phyloP scores from a whole-genome alignment of 768 basidiomycete genomes.

The Phanerochaete carnosa region DNA sequence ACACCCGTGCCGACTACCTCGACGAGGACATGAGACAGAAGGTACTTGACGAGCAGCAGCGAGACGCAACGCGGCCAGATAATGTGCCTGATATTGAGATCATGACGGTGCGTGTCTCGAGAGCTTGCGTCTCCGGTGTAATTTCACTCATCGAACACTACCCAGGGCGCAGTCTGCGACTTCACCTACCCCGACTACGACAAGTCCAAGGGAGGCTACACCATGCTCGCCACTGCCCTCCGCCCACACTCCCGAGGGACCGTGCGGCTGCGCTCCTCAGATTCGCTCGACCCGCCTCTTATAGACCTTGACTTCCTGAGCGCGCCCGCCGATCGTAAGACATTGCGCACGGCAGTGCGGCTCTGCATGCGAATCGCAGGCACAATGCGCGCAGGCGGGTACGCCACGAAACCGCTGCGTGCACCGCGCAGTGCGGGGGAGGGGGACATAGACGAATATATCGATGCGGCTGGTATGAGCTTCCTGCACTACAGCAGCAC shows the following conservation, averaged over 20 bases:
- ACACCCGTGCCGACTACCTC: not conserved
- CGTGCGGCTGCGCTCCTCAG: conserved; percentile 2
- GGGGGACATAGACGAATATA: conserved; percentile 13
- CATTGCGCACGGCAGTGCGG: not conserved
- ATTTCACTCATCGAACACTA: not conserved
- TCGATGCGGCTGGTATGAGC: conserved; percentile 2
- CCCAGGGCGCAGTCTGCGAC: not conserved
- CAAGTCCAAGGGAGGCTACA: not conserved
- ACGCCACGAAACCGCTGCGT: not conserved
- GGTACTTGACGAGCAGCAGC: not conserved
- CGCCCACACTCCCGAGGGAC: not conserved
- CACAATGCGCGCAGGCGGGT: not conserved
- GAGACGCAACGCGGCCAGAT: not conserved
- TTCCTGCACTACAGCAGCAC: conserved; percentile 29
- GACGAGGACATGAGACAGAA: not conserved
- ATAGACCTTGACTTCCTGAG: not conserved
- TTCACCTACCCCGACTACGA: not conserved
- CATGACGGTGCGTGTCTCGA: not conserved
- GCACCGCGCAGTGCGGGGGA: not conserved
- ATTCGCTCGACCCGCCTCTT: not conserved
- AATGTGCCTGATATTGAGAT: conserved; percentile 7
- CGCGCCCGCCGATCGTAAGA: not conserved
- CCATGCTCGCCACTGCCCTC: not conserved
- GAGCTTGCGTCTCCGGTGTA: too few species aligned
- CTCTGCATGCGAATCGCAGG: not conserved